Base-by-base conservation (phyloP, 2,329 filamentous ascomycete species). In the Talaromyces marneffei region DNA sequence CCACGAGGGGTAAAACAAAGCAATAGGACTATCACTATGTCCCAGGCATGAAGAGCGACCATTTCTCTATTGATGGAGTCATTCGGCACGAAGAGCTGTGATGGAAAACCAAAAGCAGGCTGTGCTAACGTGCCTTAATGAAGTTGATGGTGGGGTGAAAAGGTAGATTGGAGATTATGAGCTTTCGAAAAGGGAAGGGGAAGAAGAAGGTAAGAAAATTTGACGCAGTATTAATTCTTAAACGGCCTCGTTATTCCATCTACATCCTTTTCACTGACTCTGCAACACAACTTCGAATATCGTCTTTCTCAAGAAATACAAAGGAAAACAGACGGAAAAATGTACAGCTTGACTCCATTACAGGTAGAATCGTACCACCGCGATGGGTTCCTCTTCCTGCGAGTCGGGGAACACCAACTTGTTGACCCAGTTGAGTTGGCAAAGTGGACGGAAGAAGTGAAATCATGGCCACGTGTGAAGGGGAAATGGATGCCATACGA, bases 401-500 rank as follows among this genome's bases (percentile, higher is more conserved):
- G 65, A 8, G 65, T 63, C n/a, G 52, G 59, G 25, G 66, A 72
- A 46, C 70, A 72, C 53, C 56, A 68, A n/a, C 65, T 72, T 5
- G 67, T 72, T 12, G 64, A 66, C 8, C 67, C 70, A 10, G 35
- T 57, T 9, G 60, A 66, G 3, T 62, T 72, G 18, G 63, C 70
- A 59, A 56, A 37, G 37, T 72, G 70, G 70, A 67, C 67, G 4
- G 60, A 66, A 40, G 65, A 72, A 57, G 66, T 72, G 7, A 60
- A 65, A 59, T 60, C 62, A 42, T 71, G 70, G 70, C 69, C 69
- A 16, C 62, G 62, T 16, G 69, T 68, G n/a, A 69, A 66, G 46
- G 70, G 70, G 2, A 72, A 72, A 62, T 72, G 70, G 70, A 71
- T 72, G 68, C 70, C 69, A 1, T 72, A 72, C 35, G 67, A 71